Evolutionary conservation across 225 moss, liverwort and hornwort species (phyloP).

Genomic region (Pleurozium schreberi): DNA sequence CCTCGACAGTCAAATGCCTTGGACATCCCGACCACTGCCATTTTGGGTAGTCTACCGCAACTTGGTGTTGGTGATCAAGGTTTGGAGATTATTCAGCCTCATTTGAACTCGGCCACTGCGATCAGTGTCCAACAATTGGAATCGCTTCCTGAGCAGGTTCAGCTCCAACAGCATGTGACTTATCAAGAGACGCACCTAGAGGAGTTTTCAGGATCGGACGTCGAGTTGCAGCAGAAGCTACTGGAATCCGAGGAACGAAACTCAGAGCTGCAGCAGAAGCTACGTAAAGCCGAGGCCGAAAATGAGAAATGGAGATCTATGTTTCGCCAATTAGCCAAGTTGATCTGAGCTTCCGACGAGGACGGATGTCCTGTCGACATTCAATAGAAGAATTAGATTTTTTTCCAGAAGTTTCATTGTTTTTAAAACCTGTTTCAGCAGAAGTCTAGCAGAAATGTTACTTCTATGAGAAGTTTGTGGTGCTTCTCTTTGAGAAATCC

Average conservation of each 20-base stretch:
- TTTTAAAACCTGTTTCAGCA: neutral
- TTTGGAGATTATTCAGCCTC: neutral
- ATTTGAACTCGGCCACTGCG: neutral
- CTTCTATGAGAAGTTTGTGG: neutral
- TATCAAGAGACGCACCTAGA: neutral
- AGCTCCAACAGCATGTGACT: neutral
- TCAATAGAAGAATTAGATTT: no score
- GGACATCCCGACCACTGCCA: neutral
- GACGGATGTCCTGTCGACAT: neutral
- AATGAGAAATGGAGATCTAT: neutral
- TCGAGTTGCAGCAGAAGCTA: neutral
- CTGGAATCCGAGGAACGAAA: neutral
- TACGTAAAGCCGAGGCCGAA: neutral
- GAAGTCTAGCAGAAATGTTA: no score
- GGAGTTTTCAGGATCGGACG: neutral
- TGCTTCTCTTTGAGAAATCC: fast-evolving
- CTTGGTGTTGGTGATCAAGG: neutral
- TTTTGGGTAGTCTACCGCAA: neutral
- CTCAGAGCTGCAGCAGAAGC: neutral
- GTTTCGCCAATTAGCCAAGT: neutral
- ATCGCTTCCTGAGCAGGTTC: neutral
- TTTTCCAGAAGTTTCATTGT: fast-evolving
- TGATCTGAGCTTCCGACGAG: fast-evolving
- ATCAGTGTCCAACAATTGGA: neutral
- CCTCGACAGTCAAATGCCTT: neutral